Base-by-base conservation (phyloP, 1,284 basidiomycete genomes). In the Moesziomyces parantarcticus region DNA sequence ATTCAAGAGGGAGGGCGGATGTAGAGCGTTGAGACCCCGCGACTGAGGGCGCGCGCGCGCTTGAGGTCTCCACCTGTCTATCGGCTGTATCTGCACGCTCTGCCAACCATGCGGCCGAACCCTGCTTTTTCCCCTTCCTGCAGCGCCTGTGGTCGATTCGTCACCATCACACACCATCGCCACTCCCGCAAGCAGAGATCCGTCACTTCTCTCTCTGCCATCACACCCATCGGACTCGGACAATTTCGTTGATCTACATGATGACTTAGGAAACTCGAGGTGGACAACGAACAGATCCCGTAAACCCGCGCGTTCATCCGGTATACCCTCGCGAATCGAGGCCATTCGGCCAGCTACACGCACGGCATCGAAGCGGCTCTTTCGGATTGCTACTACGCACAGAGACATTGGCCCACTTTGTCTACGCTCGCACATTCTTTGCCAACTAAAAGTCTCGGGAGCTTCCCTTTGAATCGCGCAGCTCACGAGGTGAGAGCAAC, bases 41-140 rank as follows among this genome's bases (percentile, higher is more conserved):
- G 36, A 36, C 21, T 32, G 32, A 22, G 40, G 34, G 49, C 53
- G 58, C 63, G 63, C 63, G 52, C 63, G 40, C 49, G 26, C 48
- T 51, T 13, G 3, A 16, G 4, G 36, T 13, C 36, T 39, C 36
- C 36, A 39, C 36, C 3, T 11, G 14, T 36, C 1, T 1, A 14
- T 36, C 14, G 6, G 18, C 36, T 39, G 36, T 39, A 39, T 16
- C 36, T 39, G 36, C 36, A 39, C 18, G 29, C 29, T 32, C 29
- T 8, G 29, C 36, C 11, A 39, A 14, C 36, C 29, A 32, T 39
- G 16, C 36, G 16, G 13, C 36, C 14, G 36, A 39, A 39, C 36
- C 36, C 36, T 39, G 36, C 36, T 39, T 39, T n/a, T 39, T 18
- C 14, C 36, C 14, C 36, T 6, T 39, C 7, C 16, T 14, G 36